Conservation (phyloP, 192 early-diverging fungal species). For the Helicostylum pulchrum region DNA sequence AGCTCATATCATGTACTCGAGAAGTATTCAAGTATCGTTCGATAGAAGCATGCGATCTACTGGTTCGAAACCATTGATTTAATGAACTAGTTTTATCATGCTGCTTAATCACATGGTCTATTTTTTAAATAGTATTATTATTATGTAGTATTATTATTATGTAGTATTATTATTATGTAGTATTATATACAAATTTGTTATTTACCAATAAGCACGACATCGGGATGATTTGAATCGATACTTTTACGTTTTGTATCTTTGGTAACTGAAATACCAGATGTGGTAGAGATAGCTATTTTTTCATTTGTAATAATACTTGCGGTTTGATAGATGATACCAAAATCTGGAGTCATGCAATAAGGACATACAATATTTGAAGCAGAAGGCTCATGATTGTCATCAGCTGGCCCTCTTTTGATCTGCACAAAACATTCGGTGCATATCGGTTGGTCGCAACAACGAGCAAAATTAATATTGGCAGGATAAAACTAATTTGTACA, state of each 20-base stretch:
- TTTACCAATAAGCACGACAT: slow-evolving; percentile 10
- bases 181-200: neutral
- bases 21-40: too few relatives aligned
- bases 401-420: slow-evolving; percentile 69
- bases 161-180: neutral
- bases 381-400: neutral
- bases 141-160: neutral
- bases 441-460: slow-evolving; percentile 93
- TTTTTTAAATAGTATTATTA: too few relatives aligned
- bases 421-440: slow-evolving; percentile 98
- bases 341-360: slow-evolving; percentile 3
- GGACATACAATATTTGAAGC: slow-evolving; percentile 8
- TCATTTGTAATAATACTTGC: neutral
- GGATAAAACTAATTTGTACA: slow-evolving; percentile 67
- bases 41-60: too few relatives aligned
- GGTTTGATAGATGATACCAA: slow-evolving; percentile 17
- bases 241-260: neutral
- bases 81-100: neutral
- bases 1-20: too few relatives aligned
- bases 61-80: neutral
- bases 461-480: slow-evolving; percentile 85
- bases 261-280: slow-evolving; percentile 3
- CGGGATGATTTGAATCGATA: slow-evolving; percentile 1
- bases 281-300: slow-evolving; percentile 3
- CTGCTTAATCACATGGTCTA: too few relatives aligned